These are phyloP conservation scores for Russula vinacea DNA, from an alignment of 768 basidiomycete species.

Conservation along the genomic window DNA sequence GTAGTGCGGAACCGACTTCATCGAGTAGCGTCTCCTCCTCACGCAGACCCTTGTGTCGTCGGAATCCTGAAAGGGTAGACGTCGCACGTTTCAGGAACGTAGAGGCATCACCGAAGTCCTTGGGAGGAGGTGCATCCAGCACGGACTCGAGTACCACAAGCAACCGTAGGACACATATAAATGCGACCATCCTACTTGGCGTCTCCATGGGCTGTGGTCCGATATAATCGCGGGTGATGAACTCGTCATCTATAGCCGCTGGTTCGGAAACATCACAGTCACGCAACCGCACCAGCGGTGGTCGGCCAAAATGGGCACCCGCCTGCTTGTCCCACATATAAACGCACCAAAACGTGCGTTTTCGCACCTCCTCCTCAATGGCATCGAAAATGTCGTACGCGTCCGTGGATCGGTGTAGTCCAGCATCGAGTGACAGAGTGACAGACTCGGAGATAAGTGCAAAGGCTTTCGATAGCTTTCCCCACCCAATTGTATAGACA, in stretches of 20 bases:
- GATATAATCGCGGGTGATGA: conserved; percentile 70
- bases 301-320: conserved; percentile 82
- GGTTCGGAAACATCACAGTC: conserved; percentile 94
- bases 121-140: conserved; percentile 74
- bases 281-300: conserved; percentile 78
- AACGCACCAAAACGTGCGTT: conserved; percentile 95
- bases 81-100: conserved; percentile 78
- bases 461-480: conserved; percentile 83
- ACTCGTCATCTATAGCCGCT: conserved; percentile 82
- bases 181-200: conserved; percentile 77
- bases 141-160: conserved; percentile 89
- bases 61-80: conserved; percentile 59
- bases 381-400: conserved; percentile 84
- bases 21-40: conserved; percentile 82
- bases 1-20: conserved; percentile 69
- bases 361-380: conserved; percentile 87
- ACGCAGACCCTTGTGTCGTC: conserved; percentile 59
- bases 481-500: conserved; percentile 87
- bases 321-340: conserved; percentile 97
- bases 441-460: conserved; percentile 82
- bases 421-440: conserved; percentile 85
- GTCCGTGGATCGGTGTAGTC: conserved; percentile 83
- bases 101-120: conserved; percentile 57
- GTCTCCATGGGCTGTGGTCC: conserved; percentile 64
- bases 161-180: conserved; percentile 69